These are phyloP conservation scores for Fusarium nematophilum DNA, from an alignment of 2,329 filamentous ascomycete genomes.

Conservation along the genomic window DNA sequence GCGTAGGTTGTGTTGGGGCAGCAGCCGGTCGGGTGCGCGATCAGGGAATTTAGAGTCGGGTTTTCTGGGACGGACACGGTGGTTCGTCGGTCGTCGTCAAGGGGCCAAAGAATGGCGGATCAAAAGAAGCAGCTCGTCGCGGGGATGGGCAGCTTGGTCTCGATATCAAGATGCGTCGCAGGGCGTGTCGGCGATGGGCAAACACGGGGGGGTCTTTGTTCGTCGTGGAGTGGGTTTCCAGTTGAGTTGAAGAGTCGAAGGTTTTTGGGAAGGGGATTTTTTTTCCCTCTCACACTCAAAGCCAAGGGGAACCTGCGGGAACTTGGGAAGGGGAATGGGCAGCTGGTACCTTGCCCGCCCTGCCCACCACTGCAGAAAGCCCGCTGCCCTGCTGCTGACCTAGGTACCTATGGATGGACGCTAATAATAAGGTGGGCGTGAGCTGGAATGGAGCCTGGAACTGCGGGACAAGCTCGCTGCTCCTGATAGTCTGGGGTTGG, in stretches of 20 bases:
- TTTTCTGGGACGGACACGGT: conserved; percentile 31
- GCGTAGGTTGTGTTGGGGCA: conserved; percentile 38
- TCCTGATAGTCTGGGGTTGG: conserved; percentile 20
- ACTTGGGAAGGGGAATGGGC: neutral
- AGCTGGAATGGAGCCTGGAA: conserved; percentile 21
- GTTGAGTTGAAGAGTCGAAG: conserved; percentile 46
- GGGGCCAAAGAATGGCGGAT: conserved; percentile 32
- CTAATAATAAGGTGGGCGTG: too few relatives aligned
- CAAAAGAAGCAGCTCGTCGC: conserved; percentile 30
- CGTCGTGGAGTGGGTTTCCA: conserved; percentile 33
- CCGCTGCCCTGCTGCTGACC: conserved; percentile 2
- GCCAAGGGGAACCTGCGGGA: neutral
- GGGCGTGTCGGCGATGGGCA: conserved; percentile 40
- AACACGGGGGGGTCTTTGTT: conserved; percentile 41
- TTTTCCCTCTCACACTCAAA: conserved; percentile 20
- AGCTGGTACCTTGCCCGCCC: conserved; percentile 1
- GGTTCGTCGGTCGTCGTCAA: conserved; percentile 41
- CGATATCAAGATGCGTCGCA: conserved; percentile 36
- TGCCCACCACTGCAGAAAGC: too few relatives aligned
- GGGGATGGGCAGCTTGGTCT: conserved; percentile 24
- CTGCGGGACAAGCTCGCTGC: conserved; percentile 16
- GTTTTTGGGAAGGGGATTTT: conserved; percentile 38
- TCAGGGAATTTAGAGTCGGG: conserved; percentile 41
- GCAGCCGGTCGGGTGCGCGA: conserved; percentile 40
- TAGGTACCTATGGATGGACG: conserved; percentile 23